These are phyloP conservation scores for Apiotrichum laibachii DNA, from an alignment of 1,284 basidiomycete genomes.

Conservation along the genomic window DNA sequence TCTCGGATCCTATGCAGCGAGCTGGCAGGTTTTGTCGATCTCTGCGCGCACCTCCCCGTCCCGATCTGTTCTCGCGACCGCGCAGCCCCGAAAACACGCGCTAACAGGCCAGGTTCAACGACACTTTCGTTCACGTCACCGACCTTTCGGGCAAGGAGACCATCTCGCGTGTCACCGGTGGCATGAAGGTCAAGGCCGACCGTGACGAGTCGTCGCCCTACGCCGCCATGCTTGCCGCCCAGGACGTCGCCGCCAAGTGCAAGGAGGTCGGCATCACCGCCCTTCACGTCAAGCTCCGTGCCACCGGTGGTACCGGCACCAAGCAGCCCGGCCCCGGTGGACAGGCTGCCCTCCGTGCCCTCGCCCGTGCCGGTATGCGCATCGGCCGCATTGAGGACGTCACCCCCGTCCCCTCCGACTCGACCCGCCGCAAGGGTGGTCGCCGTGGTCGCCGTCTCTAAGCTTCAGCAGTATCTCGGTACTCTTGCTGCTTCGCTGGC, in stretches of 20 bases:
- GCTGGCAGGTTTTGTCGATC: background rate
- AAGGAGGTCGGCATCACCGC: conserved; percentile 98
- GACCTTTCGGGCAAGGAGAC: conserved; percentile 99
- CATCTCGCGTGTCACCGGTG: conserved; percentile 97
- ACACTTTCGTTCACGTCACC: conserved; percentile 99
- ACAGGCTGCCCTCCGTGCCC: conserved; percentile 95
- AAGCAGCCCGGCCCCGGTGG: conserved; percentile 99
- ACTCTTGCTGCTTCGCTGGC: conserved; percentile 1
- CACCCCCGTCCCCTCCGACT: conserved; percentile 95
- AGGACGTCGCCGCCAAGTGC: conserved; percentile 94
- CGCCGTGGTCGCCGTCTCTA: conserved; percentile 97
- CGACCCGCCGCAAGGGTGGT: conserved; percentile 99
- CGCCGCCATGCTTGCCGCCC: conserved; percentile 98
- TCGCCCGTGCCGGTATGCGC: conserved; percentile 97
- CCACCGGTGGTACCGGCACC: conserved; percentile 96
- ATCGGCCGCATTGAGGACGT: conserved; percentile 96
- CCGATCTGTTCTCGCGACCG: no score
- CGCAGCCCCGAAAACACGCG: background rate
- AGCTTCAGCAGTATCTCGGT: conserved; percentile 11
- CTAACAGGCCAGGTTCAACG: conserved; percentile 69
- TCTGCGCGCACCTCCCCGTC: no score
- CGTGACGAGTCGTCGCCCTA: conserved; percentile 98
- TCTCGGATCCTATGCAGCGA: no score
- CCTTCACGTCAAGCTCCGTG: conserved; percentile 82
- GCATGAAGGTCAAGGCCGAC: conserved; percentile 99